phyloP scores from a whole-genome alignment of 768 basidiomycete species.

The Tricholoma furcatifolium region DNA sequence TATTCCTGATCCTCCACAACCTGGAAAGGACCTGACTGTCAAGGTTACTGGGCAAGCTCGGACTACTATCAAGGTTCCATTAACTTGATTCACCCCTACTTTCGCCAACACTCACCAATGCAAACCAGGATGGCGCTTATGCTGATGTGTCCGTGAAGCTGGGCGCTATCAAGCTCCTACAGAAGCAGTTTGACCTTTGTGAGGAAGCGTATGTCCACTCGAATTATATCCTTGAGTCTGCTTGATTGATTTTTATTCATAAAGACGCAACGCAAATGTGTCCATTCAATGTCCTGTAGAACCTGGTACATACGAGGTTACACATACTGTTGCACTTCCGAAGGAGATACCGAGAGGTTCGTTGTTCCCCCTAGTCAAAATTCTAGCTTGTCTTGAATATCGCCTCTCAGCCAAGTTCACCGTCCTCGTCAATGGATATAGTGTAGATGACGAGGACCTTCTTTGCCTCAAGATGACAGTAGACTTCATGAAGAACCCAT shows the following conservation, averaged over 20 bases:
- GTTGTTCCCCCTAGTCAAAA: constrained; percentile 12
- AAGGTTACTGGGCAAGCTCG: constrained; percentile 62
- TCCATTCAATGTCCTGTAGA: constrained; percentile 83
- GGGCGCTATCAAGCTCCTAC: constrained; percentile 87
- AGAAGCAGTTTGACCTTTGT: constrained; percentile 85
- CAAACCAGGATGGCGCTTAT: constrained; percentile 78
- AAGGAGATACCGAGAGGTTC: constrained; percentile 85
- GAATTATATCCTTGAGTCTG: neutral
- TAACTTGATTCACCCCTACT: too few relatives aligned
- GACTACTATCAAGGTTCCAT: constrained; percentile 60
- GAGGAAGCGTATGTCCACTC: constrained; percentile 82
- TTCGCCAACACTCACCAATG: neutral
- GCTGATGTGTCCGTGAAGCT: constrained; percentile 91
- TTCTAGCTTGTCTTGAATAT: constrained; percentile 8
- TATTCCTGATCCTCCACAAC: constrained; percentile 85
- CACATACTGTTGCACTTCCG: constrained; percentile 84
- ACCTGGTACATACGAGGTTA: constrained; percentile 66
- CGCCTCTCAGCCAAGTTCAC: constrained; percentile 72
- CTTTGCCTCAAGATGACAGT: constrained; percentile 79
- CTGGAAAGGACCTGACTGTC: constrained; percentile 88
- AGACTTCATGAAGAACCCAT: constrained; percentile 62
- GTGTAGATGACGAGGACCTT: constrained; percentile 69
- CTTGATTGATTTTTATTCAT: constrained; percentile 1
- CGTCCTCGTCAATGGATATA: constrained; percentile 69
- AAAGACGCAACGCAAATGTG: constrained; percentile 72